Percentiles rank a stretch among this genome's conserved stretches.
phyloP scores from a whole-genome alignment of 2,329 filamentous ascomycete species.

The Diaporthe citriasiana region DNA sequence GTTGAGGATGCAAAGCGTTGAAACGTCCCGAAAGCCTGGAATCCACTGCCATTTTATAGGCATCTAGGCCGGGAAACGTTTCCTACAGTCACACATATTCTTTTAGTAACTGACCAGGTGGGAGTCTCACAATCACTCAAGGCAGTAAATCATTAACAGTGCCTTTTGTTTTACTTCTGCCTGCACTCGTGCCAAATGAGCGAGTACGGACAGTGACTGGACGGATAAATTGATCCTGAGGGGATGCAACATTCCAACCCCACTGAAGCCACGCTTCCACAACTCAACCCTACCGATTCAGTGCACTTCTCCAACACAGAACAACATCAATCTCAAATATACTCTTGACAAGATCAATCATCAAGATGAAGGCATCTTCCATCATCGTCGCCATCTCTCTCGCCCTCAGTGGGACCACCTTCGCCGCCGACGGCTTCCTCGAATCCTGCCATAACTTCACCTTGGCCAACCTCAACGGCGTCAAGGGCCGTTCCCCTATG shows the following conservation, averaged over 20 bases:
- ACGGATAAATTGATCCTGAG: background rate
- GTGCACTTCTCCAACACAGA: background rate
- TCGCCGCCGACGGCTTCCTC: background rate
- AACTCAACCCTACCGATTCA: background rate
- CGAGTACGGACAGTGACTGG: background rate
- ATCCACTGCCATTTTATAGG: background rate
- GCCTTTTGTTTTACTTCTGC: background rate
- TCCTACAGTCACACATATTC: background rate
- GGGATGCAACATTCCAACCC: no score
- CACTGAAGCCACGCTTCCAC: no score
- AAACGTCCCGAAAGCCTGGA: background rate
- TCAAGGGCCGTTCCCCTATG: constrained; percentile 2
- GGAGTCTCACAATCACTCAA: background rate
- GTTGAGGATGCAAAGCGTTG: background rate
- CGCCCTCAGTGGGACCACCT: background rate
- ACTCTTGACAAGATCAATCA: background rate
- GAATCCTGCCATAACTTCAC: background rate
- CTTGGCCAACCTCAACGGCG: background rate
- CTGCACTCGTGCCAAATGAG: background rate
- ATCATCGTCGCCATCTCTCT: background rate
- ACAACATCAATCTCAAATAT: background rate
- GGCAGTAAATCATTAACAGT: background rate
- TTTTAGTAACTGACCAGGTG: background rate
- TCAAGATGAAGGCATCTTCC: background rate
- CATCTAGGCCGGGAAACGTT: background rate